Conservation (phyloP, 164 flowering plant species). For the Piper longum region DNA sequence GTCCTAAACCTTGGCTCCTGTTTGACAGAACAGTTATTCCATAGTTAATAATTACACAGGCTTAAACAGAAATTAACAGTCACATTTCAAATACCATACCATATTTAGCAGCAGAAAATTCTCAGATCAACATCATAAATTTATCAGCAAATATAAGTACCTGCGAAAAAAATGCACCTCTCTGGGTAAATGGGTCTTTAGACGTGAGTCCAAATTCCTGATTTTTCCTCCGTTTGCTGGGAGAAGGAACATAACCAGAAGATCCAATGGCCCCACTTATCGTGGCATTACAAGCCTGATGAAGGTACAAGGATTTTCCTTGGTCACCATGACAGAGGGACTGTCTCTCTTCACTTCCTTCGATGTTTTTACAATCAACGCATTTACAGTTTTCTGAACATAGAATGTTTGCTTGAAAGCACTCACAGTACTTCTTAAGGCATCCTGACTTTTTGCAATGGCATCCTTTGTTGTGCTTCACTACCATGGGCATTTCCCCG, state of each 20-base stretch:
- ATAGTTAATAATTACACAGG: too few species aligned
- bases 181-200: conserved; percentile 42
- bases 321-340: conserved; percentile 79
- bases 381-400: conserved; percentile 98
- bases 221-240: conserved; percentile 58
- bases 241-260: conserved; percentile 76
- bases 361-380: conserved; percentile 88
- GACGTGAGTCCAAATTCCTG: conserved; percentile 44
- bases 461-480: conserved; percentile 93
- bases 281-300: conserved; percentile 97
- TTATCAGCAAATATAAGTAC: conserved; percentile 18
- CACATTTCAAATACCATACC: too few species aligned
- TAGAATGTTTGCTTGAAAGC: conserved; percentile 91
- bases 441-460: conserved; percentile 98
- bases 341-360: conserved; percentile 96
- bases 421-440: conserved; percentile 94
- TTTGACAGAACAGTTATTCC: background rate
- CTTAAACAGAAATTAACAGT: too few species aligned
- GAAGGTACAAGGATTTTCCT: conserved; percentile 51
- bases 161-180: conserved; percentile 51
- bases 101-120: too few species aligned
- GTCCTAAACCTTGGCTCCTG: background rate
- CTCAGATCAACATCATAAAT: too few species aligned
- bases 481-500: conserved; percentile 48
- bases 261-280: conserved; percentile 93